Conservation (phyloP, 495 filamentous ascomycete genomes). For the Aspergillus bridgeri region DNA sequence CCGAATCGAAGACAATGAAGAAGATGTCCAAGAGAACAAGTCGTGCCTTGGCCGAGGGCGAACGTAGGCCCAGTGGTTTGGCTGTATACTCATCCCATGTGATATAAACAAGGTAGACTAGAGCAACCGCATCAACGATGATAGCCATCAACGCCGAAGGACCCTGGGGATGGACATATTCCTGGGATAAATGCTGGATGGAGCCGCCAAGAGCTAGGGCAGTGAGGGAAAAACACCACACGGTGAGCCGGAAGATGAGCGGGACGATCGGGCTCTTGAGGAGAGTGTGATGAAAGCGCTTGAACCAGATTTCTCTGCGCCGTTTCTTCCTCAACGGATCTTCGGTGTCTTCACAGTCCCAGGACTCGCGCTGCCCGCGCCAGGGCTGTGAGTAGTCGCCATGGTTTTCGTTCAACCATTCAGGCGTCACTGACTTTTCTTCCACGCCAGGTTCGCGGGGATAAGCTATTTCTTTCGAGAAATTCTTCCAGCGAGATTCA, state of each 20-base stretch:
- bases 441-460: slow-evolving; percentile 46
- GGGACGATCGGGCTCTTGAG: slow-evolving; percentile 83
- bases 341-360: slow-evolving; percentile 42
- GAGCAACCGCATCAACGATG: slow-evolving; percentile 80
- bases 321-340: slow-evolving; percentile 40
- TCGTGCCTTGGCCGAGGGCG: slow-evolving; percentile 76
- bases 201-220: slow-evolving; percentile 77
- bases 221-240: slow-evolving; percentile 75
- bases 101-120: slow-evolving; percentile 88
- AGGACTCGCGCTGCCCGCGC: slow-evolving; percentile 39
- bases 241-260: slow-evolving; percentile 73
- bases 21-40: slow-evolving; percentile 87
- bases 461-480: slow-evolving; percentile 53
- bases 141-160: slow-evolving; percentile 87
- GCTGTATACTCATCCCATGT: slow-evolving; percentile 95
- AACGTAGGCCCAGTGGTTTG: slow-evolving; percentile 84
- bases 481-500: slow-evolving; percentile 60
- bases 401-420: slow-evolving; percentile 58
- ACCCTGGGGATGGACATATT: slow-evolving; percentile 48
- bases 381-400: slow-evolving; percentile 57
- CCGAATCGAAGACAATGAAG: slow-evolving; percentile 94
- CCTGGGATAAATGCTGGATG: slow-evolving; percentile 61
- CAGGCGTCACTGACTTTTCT: slow-evolving; percentile 48
- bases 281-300: slow-evolving; percentile 53
- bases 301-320: slow-evolving; percentile 52